phyloP scores from a whole-genome alignment of 345 rosid genomes.

The Eucalyptus cloeziana region DNA sequence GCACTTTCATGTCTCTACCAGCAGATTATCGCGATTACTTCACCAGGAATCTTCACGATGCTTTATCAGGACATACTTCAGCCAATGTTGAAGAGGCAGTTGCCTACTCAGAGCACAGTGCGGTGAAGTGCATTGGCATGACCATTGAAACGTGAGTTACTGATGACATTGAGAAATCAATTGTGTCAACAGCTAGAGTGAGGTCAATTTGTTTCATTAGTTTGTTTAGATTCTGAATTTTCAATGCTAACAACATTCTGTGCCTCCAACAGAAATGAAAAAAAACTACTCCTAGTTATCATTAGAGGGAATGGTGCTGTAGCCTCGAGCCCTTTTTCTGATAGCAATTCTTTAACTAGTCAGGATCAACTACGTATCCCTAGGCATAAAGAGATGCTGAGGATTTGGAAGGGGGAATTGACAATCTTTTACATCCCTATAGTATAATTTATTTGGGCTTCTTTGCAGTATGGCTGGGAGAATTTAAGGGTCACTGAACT shows the following conservation, averaged over 20 bases:
- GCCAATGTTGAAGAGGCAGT: conserved; percentile 97
- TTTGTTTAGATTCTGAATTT: not conserved
- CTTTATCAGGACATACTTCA: conserved; percentile 92
- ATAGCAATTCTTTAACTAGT: not conserved
- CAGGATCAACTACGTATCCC: not conserved
- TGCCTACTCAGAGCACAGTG: conserved; percentile 87
- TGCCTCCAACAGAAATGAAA: not conserved
- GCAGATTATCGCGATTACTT: conserved; percentile 95
- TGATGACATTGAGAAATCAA: not conserved
- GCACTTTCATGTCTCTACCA: conserved; percentile 94
- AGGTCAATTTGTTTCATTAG: not conserved
- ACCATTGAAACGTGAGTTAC: conserved; percentile 91
- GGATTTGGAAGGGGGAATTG: not conserved
- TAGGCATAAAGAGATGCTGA: not conserved
- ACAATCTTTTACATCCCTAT: not conserved
- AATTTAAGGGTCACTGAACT: not conserved
- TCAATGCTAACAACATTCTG: not conserved
- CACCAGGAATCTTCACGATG: conserved; percentile 93
- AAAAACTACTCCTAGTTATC: not conserved
- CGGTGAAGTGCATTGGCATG: conserved; percentile 97
- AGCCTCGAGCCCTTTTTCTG: not conserved
- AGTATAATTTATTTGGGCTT: not conserved
- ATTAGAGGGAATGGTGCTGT: not conserved
- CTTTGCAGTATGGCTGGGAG: not conserved
- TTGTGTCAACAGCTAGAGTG: not conserved